Evolutionary conservation across 768 basidiomycete species (phyloP).

Genomic region (Boletus rubroflammeus): DNA sequence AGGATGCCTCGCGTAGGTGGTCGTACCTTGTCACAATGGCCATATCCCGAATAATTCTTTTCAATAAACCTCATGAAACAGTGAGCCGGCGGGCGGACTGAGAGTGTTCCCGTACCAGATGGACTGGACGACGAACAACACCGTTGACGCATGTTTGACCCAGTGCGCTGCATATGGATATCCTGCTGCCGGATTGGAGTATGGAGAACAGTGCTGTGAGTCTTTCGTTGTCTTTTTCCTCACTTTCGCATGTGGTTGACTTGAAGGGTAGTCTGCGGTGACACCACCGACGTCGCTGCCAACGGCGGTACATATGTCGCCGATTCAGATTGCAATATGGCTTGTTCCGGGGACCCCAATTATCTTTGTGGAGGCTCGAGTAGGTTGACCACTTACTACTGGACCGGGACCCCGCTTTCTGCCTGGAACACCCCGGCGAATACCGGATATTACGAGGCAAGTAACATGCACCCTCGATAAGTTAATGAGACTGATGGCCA

Average conservation of each 20-base stretch:
- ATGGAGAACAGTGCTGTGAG: slow-evolving; percentile 71
- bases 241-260: background rate
- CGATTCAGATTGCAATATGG: slow-evolving; percentile 40
- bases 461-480: background rate
- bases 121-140: slow-evolving; percentile 57
- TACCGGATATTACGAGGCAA: slow-evolving; percentile 68
- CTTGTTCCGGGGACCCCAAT: slow-evolving; percentile 70
- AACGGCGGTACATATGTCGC: slow-evolving; percentile 33
- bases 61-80: slow-evolving; percentile 16
- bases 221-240: slow-evolving; percentile 2
- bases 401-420: slow-evolving; percentile 47
- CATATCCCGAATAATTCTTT: background rate
- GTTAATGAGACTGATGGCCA: background rate
- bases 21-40: background rate
- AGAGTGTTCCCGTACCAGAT: slow-evolving; percentile 61
- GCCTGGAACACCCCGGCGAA: slow-evolving; percentile 64
- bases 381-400: slow-evolving; percentile 52
- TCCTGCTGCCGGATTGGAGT: slow-evolving; percentile 67
- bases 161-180: slow-evolving; percentile 73
- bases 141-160: slow-evolving; percentile 58
- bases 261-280: slow-evolving; percentile 58
- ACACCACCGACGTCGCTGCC: slow-evolving; percentile 47
- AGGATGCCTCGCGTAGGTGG: slow-evolving; percentile 61
- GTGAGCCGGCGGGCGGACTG: slow-evolving; percentile 42
- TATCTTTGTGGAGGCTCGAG: slow-evolving; percentile 64